These are phyloP conservation scores for Graphilbum fragrans DNA, from an alignment of 2,329 filamentous ascomycete species.

Conservation along the genomic window DNA sequence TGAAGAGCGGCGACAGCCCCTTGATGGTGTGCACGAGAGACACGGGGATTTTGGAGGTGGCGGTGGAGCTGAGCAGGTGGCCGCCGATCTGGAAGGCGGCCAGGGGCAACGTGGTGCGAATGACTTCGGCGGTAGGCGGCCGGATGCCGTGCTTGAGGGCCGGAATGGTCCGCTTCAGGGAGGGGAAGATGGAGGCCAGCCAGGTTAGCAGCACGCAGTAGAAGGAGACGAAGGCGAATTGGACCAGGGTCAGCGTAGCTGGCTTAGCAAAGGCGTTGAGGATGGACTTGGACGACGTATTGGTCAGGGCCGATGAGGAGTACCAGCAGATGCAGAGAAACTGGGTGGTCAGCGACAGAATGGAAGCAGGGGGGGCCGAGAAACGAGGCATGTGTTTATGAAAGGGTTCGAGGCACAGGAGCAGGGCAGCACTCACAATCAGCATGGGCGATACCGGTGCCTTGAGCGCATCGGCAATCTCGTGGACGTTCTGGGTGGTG, in stretches of 20 bases:
- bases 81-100: slow-evolving; percentile 88
- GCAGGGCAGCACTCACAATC: slow-evolving; percentile 36
- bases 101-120: slow-evolving; percentile 79
- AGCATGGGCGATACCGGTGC: slow-evolving; percentile 82
- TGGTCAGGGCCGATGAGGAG: slow-evolving; percentile 86
- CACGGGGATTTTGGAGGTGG: slow-evolving; percentile 88
- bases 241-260: slow-evolving; percentile 79
- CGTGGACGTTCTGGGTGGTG: slow-evolving; percentile 84
- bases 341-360: slow-evolving; percentile 29
- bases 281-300: slow-evolving; percentile 96
- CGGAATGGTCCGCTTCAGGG: slow-evolving; percentile 58
- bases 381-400: neutral
- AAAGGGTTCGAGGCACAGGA: neutral
- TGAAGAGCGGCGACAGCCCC: slow-evolving; percentile 89
- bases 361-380: slow-evolving; percentile 1
- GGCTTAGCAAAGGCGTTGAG: slow-evolving; percentile 84
- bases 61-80: slow-evolving; percentile 86
- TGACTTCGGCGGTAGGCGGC: slow-evolving; percentile 65
- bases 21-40: slow-evolving; percentile 98
- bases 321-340: slow-evolving; percentile 85
- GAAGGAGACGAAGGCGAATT: slow-evolving; percentile 85
- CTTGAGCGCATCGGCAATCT: slow-evolving; percentile 81
- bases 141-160: slow-evolving; percentile 77
- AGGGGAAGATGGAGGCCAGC: slow-evolving; percentile 60
- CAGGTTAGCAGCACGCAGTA: slow-evolving; percentile 75